phyloP scores from a whole-genome alignment of 108 stramenopile species.

The Cyclostephanos tholiformis region DNA sequence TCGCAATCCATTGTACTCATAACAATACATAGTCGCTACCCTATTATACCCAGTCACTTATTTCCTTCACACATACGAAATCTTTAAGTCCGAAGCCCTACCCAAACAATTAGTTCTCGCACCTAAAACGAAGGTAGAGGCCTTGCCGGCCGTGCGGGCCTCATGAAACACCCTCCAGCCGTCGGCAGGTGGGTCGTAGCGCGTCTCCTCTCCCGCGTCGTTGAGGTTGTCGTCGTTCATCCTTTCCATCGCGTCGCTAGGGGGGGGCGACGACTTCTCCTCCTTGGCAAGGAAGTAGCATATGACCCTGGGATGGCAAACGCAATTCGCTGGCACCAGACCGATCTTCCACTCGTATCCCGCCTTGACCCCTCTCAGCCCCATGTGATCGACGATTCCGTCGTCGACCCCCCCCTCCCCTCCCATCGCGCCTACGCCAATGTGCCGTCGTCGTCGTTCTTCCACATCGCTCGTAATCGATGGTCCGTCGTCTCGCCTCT shows the following conservation, averaged over 20 bases:
- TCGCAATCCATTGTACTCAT: too few relatives aligned
- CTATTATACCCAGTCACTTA: background rate
- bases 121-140: background rate
- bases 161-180: slow-evolving; percentile 46
- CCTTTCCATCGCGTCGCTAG: background rate
- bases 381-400: background rate
- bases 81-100: background rate
- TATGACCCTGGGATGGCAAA: slow-evolving; percentile 31
- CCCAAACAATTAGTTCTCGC: background rate
- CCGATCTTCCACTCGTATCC: slow-evolving; percentile 37
- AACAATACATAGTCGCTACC: too few relatives aligned
- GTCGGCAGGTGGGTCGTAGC: slow-evolving; percentile 26
- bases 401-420: background rate
- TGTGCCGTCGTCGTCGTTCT: background rate
- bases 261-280: background rate
- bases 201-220: background rate
- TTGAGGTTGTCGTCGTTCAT: slow-evolving; percentile 6
- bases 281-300: slow-evolving; percentile 27
- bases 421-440: too few relatives aligned
- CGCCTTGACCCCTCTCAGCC: background rate
- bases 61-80: background rate
- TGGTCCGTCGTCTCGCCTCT: background rate
- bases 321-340: slow-evolving; percentile 30
- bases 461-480: background rate
- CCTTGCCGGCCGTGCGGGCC: background rate